Conservation (phyloP, 2,329 filamentous ascomycete genomes). For the Aphanoascus verrucosus region DNA sequence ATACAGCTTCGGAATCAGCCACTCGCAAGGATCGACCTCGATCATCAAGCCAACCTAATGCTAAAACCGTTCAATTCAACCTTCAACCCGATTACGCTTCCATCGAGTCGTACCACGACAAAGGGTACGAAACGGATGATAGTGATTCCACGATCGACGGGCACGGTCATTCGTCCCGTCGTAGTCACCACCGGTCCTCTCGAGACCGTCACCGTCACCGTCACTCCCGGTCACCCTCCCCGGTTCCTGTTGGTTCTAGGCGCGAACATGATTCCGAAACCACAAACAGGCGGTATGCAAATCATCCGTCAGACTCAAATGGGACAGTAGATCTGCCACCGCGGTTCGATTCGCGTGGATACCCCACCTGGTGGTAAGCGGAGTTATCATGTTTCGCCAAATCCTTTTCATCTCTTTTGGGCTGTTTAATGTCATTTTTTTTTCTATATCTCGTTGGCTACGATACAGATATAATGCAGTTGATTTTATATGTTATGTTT, state of each 20-base stretch:
- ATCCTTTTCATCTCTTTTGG: not conserved
- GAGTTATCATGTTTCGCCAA: not conserved
- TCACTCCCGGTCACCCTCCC: not conserved
- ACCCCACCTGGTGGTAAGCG: conserved; percentile 4
- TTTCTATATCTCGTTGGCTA: not conserved
- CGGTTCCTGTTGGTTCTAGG: not conserved
- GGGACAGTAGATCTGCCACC: conserved; percentile 27
- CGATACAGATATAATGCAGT: too few relatives aligned
- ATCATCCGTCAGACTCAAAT: conserved; percentile 21
- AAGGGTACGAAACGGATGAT: conserved; percentile 36
- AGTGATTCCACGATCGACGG: conserved; percentile 30
- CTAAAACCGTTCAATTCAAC: conserved; percentile 17
- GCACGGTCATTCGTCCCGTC: conserved; percentile 17
- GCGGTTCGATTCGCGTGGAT: conserved; percentile 27
- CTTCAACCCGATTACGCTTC: conserved; percentile 11
- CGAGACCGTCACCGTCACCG: not conserved
- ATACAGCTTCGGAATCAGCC: not conserved
- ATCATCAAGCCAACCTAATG: not conserved
- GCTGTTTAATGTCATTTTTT: not conserved
- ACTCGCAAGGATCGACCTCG: not conserved
- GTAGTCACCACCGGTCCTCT: not conserved
- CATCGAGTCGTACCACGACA: not conserved
- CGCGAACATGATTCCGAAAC: not conserved
- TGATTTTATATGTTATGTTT: too few relatives aligned
- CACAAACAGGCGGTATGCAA: not conserved